Percentiles rank a stretch among this genome's conserved stretches.
Evolutionary conservation across 495 filamentous ascomycete genomes (phyloP).

Genomic region (Annulohypoxylon stygium): DNA sequence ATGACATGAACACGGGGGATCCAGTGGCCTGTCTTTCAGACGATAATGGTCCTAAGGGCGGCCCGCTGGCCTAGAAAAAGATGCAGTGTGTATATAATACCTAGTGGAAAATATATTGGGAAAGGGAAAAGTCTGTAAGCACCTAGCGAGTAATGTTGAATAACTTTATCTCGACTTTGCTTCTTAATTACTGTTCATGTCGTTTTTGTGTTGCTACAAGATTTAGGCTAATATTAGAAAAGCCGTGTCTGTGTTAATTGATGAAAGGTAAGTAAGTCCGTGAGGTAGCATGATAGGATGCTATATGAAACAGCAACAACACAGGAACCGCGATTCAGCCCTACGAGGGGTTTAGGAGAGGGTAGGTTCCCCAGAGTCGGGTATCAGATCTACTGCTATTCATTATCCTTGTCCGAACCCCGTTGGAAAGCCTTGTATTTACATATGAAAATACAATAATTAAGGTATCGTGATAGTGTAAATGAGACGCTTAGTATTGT

Average conservation of each 20-base stretch:
- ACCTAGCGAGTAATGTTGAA: neutral
- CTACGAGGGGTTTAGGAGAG: neutral
- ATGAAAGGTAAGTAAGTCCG: neutral
- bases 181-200: neutral
- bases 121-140: neutral
- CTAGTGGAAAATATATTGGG: neutral
- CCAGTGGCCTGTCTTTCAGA: neutral
- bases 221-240: no score
- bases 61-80: neutral
- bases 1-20: neutral
- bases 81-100: constrained; percentile 26
- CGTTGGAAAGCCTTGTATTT: constrained; percentile 1
- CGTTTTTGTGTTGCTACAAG: no score
- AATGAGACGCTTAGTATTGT: neutral
- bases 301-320: neutral
- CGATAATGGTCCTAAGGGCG: neutral
- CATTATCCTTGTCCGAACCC: neutral
- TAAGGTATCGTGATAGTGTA: neutral
- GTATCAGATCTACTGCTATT: neutral
- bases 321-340: neutral
- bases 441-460: constrained; percentile 5
- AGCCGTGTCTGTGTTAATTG: no score
- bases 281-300: neutral
- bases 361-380: neutral
- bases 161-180: neutral